Percentiles rank a stretch among this genome's conserved stretches.
phyloP scores from a whole-genome alignment of 1,284 basidiomycete genomes.

The Austroboletus olivaceoglutinosus region DNA sequence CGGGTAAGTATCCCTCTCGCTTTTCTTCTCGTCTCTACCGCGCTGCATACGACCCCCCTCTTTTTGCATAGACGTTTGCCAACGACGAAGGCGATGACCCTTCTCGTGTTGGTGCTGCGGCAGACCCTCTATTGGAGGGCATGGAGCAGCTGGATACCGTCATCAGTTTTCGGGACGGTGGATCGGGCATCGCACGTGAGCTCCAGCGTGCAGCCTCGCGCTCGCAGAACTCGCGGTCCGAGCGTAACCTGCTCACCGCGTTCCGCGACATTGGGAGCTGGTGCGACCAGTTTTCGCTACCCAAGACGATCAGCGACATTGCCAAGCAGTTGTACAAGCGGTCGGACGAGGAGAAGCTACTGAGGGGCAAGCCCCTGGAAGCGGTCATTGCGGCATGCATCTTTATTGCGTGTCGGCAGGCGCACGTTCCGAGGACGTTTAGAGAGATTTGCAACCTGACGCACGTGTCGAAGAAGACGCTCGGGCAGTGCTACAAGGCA shows the following conservation, averaged over 20 bases:
- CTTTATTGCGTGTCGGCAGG: conserved; percentile 95
- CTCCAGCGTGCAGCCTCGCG: conserved; percentile 88
- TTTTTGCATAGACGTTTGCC: conserved; percentile 82
- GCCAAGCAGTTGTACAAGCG: conserved; percentile 97
- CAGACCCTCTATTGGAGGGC: conserved; percentile 90
- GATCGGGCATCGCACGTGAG: conserved; percentile 88
- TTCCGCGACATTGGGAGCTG: conserved; percentile 91
- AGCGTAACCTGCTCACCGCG: conserved; percentile 82
- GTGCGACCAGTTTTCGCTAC: conserved; percentile 94
- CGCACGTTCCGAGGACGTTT: conserved; percentile 92
- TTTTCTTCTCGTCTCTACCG: conserved; percentile 17
- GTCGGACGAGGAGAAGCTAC: conserved; percentile 91
- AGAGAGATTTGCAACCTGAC: conserved; percentile 94
- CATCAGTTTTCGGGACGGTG: conserved; percentile 93
- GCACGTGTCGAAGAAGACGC: conserved; percentile 91
- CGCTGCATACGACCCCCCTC: conserved; percentile 25
- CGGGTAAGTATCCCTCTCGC: conserved; percentile 59
- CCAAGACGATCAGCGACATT: conserved; percentile 93
- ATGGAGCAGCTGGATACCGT: conserved; percentile 93
- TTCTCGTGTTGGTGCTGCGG: conserved; percentile 97
- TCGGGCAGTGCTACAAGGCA: conserved; percentile 94
- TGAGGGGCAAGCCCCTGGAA: conserved; percentile 89
- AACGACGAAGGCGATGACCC: conserved; percentile 99
- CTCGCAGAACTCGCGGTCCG: conserved; percentile 72
- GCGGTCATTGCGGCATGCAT: conserved; percentile 97